Evolutionary conservation across 495 filamentous ascomycete species (phyloP), one percentile per base, ranked within the genome.

Genomic region (Xylaria flabelliformis): DNA sequence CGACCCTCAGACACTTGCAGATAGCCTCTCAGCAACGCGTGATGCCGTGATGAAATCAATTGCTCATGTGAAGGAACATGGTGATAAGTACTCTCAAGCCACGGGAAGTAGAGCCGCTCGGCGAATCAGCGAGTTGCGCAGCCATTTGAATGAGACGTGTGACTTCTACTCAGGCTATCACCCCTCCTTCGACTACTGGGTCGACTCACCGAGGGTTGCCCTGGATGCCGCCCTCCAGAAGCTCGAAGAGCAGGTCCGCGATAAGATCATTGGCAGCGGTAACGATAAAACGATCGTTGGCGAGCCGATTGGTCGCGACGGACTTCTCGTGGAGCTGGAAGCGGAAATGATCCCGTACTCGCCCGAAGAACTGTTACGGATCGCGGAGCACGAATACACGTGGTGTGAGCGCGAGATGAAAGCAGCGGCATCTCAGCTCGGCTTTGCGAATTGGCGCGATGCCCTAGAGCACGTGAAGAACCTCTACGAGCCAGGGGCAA

Each of bases 391-490:
- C 24, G 80, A 83, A 62, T 85, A 85, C 73, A 56, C 64, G 12
- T 85, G 82, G 81, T 84, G 84, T 67, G 79, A 83, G 72, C 64
- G 42, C 17, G 81, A 84, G 72, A 84, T 83, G 82, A 76, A 78
- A 21, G 80, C 78, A 67, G 83, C 81, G 5, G 76, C 81, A 7
- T 55, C 75, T 17, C 73, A 81, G 39, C 76, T 84, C 24, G 75
- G 73, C 44, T 76, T 76, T 44, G 55, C 62, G 48, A 17, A 78
- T 44, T 89, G 87, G 87, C 79, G 79, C 36, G 72, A 74, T 3
- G 87, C 85, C 3, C 82, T 88, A 9, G 85, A 88, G 75, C 71
- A 84, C 64, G 85, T 87, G 71, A 88, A 88, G 75, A 81, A 82
- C 64, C 77, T 83, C 4, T 85, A 84, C 69, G 85, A 87, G 29